Evolutionary conservation across 352 stramenopile species (phyloP), one percentile per base, ranked within the genome.

Genomic region (Phytophthora boehmeriae): DNA sequence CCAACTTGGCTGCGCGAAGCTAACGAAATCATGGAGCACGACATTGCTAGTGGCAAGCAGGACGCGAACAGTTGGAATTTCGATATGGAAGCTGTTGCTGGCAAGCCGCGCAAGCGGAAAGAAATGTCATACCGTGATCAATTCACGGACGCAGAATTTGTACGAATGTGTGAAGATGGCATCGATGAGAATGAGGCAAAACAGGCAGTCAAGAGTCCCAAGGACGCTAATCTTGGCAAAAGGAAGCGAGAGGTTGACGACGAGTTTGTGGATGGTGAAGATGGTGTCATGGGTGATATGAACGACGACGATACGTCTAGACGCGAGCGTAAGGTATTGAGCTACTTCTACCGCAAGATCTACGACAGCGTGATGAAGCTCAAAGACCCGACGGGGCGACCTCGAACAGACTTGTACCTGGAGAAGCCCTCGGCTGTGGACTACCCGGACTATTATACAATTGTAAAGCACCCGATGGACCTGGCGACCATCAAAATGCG

Each of bases 381-480:
- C 16, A 83, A 83, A 23, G 87, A 96, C 30, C 61, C 68, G 10
- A 88, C 71, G 0, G 87, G 87, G 3, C 87, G 80, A 5, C 54
- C 84, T n/a, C 85, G 87, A 8, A 81, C 76, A 1, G 78, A 90
- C 22, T 49, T 94, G 46, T 96, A 90, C 54, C 49, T 94, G 54
- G 87, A 92, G 32, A 93, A 90, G 53, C 87, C 87, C 11, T 94
- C 87, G 28, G 74, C 83, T 16, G 32, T 78, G 13, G 85, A 94
- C 50, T 96, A 96, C 50, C 87, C 87, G 20, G 91, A 97, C 66
- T 97, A 97, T 59, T 97, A 97, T 63, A 68, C 83, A 43, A 89
- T 97, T 46, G 85, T 97, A 41, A 89, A 80, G 47, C 44, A 88
- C 2, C 86, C 92, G 4, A 97, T 97, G 88, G 88, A 94, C 53